Evolutionary conservation across 1,284 basidiomycete genomes (phyloP).

Genomic region (Entoloma clypeatum): DNA sequence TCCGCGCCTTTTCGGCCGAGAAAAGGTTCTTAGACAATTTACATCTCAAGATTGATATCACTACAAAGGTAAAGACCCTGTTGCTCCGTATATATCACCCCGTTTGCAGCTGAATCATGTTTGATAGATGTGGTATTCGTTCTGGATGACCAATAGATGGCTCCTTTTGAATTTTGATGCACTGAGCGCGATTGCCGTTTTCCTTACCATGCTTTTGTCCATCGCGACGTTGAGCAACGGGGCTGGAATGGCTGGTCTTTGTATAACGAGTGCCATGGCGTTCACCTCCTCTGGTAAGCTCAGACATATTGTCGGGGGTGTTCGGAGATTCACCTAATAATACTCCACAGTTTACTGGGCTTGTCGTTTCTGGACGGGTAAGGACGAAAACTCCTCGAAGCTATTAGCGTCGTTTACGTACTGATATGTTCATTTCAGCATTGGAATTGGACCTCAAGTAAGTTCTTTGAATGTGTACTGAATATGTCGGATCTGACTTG

Average conservation of each 20-base stretch:
- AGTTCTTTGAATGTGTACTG: too few species aligned
- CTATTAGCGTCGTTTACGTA: conserved; percentile 6
- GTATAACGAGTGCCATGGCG: conserved; percentile 67
- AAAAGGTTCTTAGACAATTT: conserved; percentile 72
- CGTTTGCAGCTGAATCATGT: neutral
- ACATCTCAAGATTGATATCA: conserved; percentile 61
- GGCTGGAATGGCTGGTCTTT: conserved; percentile 80
- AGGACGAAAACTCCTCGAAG: conserved; percentile 4
- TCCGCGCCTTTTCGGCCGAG: conserved; percentile 87
- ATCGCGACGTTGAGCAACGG: conserved; percentile 59
- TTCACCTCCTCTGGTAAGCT: conserved; percentile 40
- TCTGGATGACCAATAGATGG: conserved; percentile 83
- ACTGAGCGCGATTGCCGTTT: conserved; percentile 59
- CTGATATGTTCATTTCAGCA: conserved; percentile 37
- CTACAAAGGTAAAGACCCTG: conserved; percentile 47
- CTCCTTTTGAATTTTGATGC: conserved; percentile 72
- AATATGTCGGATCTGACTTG: too few species aligned
- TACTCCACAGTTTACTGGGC: conserved; percentile 57
- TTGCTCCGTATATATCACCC: neutral
- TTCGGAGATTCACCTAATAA: neutral
- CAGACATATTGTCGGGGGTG: neutral
- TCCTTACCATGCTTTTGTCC: conserved; percentile 72
- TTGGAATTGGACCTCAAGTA: conserved; percentile 68
- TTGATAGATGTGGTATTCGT: conserved; percentile 66
- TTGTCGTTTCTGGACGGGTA: conserved; percentile 54